Conservation (phyloP, 2,329 filamentous ascomycete genomes). For the Akanthomyces muscarius region DNA sequence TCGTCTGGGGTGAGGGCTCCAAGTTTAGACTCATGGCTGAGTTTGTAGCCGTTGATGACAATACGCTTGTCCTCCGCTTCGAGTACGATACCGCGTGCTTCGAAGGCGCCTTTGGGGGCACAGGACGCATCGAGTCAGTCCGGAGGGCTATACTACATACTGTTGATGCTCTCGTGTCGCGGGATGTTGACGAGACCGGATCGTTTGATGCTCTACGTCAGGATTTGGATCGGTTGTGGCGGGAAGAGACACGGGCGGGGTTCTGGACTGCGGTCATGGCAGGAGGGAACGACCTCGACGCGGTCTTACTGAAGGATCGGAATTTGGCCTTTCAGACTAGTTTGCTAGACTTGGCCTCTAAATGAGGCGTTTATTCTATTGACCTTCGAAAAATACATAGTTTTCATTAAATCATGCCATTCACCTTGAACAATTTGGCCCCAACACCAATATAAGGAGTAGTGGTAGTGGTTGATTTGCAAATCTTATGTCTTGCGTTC, state of each 20-base stretch:
- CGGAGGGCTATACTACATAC: background rate
- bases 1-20: slow-evolving; percentile 19
- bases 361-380: background rate
- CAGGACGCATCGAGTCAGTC: background rate
- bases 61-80: slow-evolving; percentile 14
- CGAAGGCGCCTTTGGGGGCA: background rate
- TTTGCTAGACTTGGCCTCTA: background rate
- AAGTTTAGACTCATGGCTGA: slow-evolving; percentile 23
- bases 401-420: background rate
- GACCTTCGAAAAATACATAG: background rate
- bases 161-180: background rate
- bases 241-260: background rate
- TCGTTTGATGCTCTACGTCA: slow-evolving; percentile 1
- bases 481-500: background rate
- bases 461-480: background rate
- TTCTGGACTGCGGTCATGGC: slow-evolving; percentile 1
- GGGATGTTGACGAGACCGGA: background rate
- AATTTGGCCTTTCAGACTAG: background rate
- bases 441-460: background rate
- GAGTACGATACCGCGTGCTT: slow-evolving; percentile 18
- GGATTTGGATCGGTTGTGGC: background rate
- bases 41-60: slow-evolving; percentile 18
- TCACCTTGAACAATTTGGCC: background rate
- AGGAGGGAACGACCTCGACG: background rate
- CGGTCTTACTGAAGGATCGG: background rate